Evolutionary conservation across 257 asterid species (phyloP).

Genomic region (Leptodermis oblonga): DNA sequence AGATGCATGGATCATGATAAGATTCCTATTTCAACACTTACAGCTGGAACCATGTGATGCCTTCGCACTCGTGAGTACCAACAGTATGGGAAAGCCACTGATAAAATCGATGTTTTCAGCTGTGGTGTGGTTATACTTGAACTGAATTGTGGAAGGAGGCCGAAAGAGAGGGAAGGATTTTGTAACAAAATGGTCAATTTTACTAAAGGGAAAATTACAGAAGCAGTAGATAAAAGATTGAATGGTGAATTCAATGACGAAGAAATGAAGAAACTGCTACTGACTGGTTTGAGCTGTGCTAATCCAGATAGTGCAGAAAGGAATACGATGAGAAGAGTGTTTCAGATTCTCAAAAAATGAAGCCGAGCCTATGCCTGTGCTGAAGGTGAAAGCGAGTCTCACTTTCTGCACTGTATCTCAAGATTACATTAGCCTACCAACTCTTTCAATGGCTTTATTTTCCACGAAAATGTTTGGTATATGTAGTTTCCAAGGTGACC

Average conservation of each 20-base stretch:
- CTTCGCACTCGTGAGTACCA: constrained; percentile 92
- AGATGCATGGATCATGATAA: constrained; percentile 83
- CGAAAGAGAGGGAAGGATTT: too few relatives aligned
- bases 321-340: constrained; percentile 80
- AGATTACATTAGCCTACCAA: neutral
- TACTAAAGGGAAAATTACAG: constrained; percentile 51
- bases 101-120: constrained; percentile 85
- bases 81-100: constrained; percentile 86
- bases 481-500: too few relatives aligned
- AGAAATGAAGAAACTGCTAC: constrained; percentile 60
- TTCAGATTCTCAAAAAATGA: constrained; percentile 72
- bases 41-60: constrained; percentile 96
- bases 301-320: constrained; percentile 66
- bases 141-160: too few relatives aligned
- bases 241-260: constrained; percentile 42
- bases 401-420: constrained; percentile 42
- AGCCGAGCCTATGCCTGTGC: too few relatives aligned
- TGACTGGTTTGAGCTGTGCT: too few relatives aligned
- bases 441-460: too few relatives aligned
- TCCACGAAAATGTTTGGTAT: too few relatives aligned
- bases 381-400: constrained; percentile 57
- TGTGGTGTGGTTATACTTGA: too few relatives aligned
- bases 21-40: constrained; percentile 83
- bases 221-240: constrained; percentile 59
- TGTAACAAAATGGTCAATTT: too few relatives aligned